Base-by-base conservation (phyloP, 2,329 filamentous ascomycete species). In the Penicillium sp. region DNA sequence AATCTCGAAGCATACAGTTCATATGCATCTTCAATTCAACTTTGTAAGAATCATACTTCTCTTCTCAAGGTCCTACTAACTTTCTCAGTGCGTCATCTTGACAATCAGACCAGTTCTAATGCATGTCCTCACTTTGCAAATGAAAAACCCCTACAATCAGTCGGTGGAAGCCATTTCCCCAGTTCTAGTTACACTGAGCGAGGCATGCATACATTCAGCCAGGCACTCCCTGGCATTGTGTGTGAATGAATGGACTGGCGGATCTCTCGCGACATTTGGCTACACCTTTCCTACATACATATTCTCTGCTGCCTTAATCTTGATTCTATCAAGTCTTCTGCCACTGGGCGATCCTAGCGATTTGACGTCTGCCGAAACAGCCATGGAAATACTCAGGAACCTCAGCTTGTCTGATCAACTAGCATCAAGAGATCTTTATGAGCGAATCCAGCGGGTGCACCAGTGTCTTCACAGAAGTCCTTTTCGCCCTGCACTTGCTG, bases 71-170 rank as follows among this genome's bases (percentile, higher is more conserved):
- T 10, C 5, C n/a, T 11, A 21, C 51, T 59, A 40, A 53, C 9
- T n/a, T 31, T 13, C n/a, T 4, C 29, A 66, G 65, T 74, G 71
- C 52, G 67, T 72, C 0, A 71, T 71, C 9, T 51, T 71, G 31
- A 66, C 70, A 0, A 71, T 69, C 14, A 59, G 70, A 21, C 67
- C 70, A n/a, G 69, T 71, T 10, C 55, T 73, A 13, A 61, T 72
- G 13, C 64, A 72, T 52, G 53, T 68, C 9, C 64, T 73, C 13
- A 47, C 55, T n/a, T 48, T 59, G 29, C 43, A 52, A 21, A 40
- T 40, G 29, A 62, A 52, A 16, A 21, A 53, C n/a, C 45, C 45
- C 10, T 16, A 21, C 4, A 21, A 47, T 9, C 46, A 62, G 39
- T 36, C 60, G 21, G 46, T 39, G 14, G 44, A 54, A 24, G 47